Evolutionary conservation across 805 yeast genomes (phyloP).

Genomic region (Saccharomyces paradoxus): DNA sequence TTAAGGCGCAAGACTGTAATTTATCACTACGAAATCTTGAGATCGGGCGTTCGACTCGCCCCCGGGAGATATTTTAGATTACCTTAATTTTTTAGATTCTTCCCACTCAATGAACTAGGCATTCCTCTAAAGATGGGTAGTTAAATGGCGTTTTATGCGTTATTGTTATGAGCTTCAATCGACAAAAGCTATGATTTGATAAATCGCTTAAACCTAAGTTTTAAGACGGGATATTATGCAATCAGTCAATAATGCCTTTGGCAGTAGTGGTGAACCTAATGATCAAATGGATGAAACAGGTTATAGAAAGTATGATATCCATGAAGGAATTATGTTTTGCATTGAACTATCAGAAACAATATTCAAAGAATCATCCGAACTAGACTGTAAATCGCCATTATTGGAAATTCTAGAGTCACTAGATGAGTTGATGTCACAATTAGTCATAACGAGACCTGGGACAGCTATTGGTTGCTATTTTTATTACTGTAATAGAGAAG

Average conservation of each 20-base stretch:
- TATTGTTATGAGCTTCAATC: background rate
- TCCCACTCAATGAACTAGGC: background rate
- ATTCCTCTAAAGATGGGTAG: background rate
- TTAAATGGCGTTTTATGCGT: background rate
- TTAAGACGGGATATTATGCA: background rate
- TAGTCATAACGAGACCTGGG: conserved; percentile 55
- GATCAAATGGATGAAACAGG: conserved; percentile 14
- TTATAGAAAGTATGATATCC: conserved; percentile 35
- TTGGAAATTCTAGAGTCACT: conserved; percentile 49
- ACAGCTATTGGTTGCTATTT: conserved; percentile 72
- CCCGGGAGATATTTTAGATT: conserved; percentile 8
- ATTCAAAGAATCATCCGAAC: conserved; percentile 30
- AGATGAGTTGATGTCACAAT: conserved; percentile 52
- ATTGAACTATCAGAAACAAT: conserved; percentile 49
- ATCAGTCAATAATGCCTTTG: background rate
- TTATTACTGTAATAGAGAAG: conserved; percentile 40
- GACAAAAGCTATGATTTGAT: no score
- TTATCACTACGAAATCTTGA: conserved; percentile 5
- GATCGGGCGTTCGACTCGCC: conserved; percentile 17
- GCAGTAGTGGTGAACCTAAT: conserved; percentile 30
- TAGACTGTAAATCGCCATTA: conserved; percentile 36
- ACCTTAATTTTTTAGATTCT: background rate
- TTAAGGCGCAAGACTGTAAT: conserved; percentile 4
- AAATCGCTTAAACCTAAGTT: background rate
- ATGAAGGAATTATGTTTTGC: conserved; percentile 57